phyloP scores from a whole-genome alignment of 1,284 basidiomycete species.

The Tetrapyrgos nigripes region DNA sequence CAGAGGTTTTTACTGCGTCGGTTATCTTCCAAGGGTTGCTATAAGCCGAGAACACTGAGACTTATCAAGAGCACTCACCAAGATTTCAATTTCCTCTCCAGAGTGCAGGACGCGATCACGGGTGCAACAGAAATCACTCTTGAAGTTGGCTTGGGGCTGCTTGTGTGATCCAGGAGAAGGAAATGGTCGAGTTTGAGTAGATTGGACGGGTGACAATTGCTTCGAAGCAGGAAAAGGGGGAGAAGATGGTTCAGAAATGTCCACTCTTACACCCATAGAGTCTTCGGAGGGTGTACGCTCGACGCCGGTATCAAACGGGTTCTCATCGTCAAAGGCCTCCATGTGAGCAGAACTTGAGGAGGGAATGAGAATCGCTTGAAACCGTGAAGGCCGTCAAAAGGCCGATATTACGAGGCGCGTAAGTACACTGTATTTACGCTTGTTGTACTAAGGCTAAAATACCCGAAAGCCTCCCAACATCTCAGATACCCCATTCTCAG shows the following conservation, averaged over 20 bases:
- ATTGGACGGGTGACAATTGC: constrained; percentile 48
- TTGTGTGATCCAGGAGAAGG: constrained; percentile 59
- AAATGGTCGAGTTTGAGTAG: constrained; percentile 50
- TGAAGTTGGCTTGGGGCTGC: constrained; percentile 56
- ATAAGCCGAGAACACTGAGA: background rate
- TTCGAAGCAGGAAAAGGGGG: constrained; percentile 52
- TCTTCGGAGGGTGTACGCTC: constrained; percentile 66
- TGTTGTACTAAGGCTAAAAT: constrained; percentile 57
- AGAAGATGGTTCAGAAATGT: constrained; percentile 70
- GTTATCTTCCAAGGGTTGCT: constrained; percentile 64
- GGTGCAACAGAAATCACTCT: constrained; percentile 77
- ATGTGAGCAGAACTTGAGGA: constrained; percentile 38
- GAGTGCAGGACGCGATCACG: constrained; percentile 80
- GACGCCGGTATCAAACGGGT: constrained; percentile 76
- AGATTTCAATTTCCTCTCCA: constrained; percentile 80
- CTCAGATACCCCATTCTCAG: constrained; percentile 17
- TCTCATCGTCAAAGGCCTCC: constrained; percentile 80
- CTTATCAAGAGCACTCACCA: constrained; percentile 51
- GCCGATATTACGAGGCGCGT: background rate
- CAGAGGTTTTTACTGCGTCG: constrained; percentile 94
- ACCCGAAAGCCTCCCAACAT: constrained; percentile 52
- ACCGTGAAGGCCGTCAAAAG: background rate
- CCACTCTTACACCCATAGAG: constrained; percentile 65
- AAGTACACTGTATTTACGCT: background rate
- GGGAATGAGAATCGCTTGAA: background rate